Conservation (phyloP, 495 filamentous ascomycete genomes). For the Hypoxylon perforatum region DNA sequence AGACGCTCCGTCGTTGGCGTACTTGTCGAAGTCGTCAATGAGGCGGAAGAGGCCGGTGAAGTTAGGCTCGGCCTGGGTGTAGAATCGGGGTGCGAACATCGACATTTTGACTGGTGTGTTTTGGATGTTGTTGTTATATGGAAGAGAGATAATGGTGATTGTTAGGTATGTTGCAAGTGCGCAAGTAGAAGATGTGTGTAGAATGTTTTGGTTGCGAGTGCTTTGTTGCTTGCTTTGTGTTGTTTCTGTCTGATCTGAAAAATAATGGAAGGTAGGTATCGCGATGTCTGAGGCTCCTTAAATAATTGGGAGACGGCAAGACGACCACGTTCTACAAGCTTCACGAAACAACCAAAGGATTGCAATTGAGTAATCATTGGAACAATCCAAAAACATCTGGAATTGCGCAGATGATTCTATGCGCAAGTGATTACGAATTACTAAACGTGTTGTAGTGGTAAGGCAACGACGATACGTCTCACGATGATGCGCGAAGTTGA, state of each 20-base stretch:
- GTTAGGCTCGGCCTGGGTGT: constrained; percentile 57
- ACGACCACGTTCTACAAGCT: constrained; percentile 33
- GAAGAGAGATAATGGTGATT: constrained; percentile 12
- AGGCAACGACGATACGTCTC: constrained; percentile 15
- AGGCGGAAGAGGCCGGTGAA: constrained; percentile 78
- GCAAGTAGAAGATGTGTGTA: constrained; percentile 29
- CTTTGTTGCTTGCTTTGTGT: constrained; percentile 31
- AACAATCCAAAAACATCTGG: constrained; percentile 26
- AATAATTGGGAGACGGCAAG: constrained; percentile 32
- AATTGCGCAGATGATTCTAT: constrained; percentile 38
- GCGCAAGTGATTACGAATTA: constrained; percentile 8
- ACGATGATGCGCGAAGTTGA: constrained; percentile 37
- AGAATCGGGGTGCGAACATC: constrained; percentile 68
- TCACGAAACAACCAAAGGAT: constrained; percentile 31
- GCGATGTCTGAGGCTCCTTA: constrained; percentile 33
- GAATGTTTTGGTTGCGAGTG: constrained; percentile 6
- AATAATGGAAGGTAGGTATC: constrained; percentile 26
- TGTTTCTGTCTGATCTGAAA: constrained; percentile 43
- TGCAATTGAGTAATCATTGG: constrained; percentile 28
- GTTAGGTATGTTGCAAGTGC: constrained; percentile 25
- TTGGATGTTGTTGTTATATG: constrained; percentile 33
- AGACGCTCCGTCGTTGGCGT: constrained; percentile 43
- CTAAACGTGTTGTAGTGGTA: constrained; percentile 14
- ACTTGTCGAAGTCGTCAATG: constrained; percentile 77
- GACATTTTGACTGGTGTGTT: constrained; percentile 66